phyloP scores from a whole-genome alignment of 805 yeast species.

The Barnettozyma salicaria region DNA sequence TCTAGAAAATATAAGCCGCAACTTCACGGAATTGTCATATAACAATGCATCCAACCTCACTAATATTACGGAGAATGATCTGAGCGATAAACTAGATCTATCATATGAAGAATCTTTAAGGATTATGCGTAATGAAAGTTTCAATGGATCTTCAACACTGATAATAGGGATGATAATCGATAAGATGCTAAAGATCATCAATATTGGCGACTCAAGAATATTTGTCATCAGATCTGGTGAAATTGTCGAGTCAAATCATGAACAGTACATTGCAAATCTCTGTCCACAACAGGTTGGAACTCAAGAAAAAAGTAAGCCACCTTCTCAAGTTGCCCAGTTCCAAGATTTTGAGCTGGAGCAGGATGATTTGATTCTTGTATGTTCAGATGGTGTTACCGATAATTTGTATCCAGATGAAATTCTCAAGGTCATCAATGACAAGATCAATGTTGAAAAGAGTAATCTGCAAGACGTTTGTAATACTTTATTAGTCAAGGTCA shows the following conservation, averaged over 20 bases:
- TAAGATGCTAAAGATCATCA: slow-evolving; percentile 38
- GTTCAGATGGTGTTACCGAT: slow-evolving; percentile 52
- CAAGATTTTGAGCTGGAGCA: slow-evolving; percentile 34
- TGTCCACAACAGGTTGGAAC: slow-evolving; percentile 55
- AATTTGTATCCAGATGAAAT: slow-evolving; percentile 46
- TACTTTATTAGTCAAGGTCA: slow-evolving; percentile 37
- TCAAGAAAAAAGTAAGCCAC: slow-evolving; percentile 35
- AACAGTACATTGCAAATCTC: slow-evolving; percentile 38
- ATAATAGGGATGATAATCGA: slow-evolving; percentile 44
- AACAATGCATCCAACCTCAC: slow-evolving; percentile 28
- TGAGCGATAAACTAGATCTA: slow-evolving; percentile 39
- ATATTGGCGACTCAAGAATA: slow-evolving; percentile 48
- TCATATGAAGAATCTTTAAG: slow-evolving; percentile 43
- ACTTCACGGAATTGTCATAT: slow-evolving; percentile 24
- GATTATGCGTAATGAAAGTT: slow-evolving; percentile 42
- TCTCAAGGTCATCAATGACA: slow-evolving; percentile 32
- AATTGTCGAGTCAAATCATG: slow-evolving; percentile 38
- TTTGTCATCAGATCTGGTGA: slow-evolving; percentile 43
- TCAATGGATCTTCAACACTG: slow-evolving; percentile 46
- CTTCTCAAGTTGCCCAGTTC: slow-evolving; percentile 44
- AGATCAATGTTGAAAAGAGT: slow-evolving; percentile 24
- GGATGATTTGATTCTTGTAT: slow-evolving; percentile 39
- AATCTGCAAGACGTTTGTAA: slow-evolving; percentile 36
- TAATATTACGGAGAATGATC: slow-evolving; percentile 37
- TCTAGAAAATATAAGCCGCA: slow-evolving; percentile 43